These are phyloP conservation scores for Kondoa subrosea DNA, from an alignment of 768 basidiomycete species.

Conservation along the genomic window DNA sequence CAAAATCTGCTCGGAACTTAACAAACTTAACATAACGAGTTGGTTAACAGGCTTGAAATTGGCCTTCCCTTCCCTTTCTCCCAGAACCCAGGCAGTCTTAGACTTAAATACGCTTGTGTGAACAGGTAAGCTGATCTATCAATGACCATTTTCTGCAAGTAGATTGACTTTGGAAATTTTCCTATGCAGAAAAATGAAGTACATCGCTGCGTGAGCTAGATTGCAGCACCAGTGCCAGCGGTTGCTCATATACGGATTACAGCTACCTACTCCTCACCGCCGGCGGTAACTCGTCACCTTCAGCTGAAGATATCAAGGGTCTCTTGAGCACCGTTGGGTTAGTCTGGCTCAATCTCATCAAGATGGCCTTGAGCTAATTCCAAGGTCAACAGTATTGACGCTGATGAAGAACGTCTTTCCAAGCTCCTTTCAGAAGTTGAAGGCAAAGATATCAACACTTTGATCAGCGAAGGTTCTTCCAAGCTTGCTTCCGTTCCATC, in stretches of 20 bases:
- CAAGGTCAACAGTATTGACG: constrained; percentile 47
- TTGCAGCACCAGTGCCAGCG: constrained; percentile 22
- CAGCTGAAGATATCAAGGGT: constrained; percentile 69
- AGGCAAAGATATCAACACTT: constrained; percentile 73
- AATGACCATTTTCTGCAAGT: too few species aligned
- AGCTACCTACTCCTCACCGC: constrained; percentile 81
- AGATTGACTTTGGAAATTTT: too few species aligned
- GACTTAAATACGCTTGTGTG: too few species aligned
- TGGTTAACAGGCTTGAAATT: too few species aligned
- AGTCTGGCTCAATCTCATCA: constrained; percentile 9
- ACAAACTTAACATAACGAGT: too few species aligned
- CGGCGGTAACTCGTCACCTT: constrained; percentile 78
- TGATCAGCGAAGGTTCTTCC: constrained; percentile 79
- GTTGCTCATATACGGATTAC: constrained; percentile 20
- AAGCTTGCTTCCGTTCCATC: constrained; percentile 97
- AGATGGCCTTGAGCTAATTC: neutral
- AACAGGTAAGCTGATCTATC: too few species aligned
- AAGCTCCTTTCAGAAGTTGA: constrained; percentile 75
- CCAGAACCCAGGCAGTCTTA: too few species aligned
- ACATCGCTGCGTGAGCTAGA: constrained; percentile 11
- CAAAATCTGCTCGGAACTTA: too few species aligned
- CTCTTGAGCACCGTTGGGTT: constrained; percentile 58
- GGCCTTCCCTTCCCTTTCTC: too few species aligned
- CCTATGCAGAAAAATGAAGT: too few species aligned
- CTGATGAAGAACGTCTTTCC: constrained; percentile 60